Evolutionary conservation across 768 basidiomycete species (phyloP).

Genomic region (Obba rivulosa): DNA sequence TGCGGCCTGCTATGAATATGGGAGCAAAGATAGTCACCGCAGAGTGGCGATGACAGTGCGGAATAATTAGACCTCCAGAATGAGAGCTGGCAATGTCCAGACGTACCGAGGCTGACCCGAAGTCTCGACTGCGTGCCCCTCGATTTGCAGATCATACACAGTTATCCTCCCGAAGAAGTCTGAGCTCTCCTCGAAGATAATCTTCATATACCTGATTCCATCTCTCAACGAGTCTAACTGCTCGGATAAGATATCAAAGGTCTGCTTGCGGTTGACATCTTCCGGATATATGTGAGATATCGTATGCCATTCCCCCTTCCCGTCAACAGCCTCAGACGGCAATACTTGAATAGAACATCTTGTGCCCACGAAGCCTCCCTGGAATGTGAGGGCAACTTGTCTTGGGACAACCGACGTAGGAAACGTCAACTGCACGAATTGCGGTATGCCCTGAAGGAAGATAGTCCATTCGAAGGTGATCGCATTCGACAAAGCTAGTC

Average conservation of each 20-base stretch:
- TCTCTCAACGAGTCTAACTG: constrained; percentile 14
- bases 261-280: constrained; percentile 71
- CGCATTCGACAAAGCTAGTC: neutral
- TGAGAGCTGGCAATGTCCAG: too few species aligned
- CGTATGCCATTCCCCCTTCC: constrained; percentile 41
- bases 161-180: constrained; percentile 83
- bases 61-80: too few species aligned
- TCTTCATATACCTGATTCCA: constrained; percentile 45
- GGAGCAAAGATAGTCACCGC: too few species aligned
- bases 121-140: constrained; percentile 33
- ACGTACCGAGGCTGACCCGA: too few species aligned
- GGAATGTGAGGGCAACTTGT: constrained; percentile 62
- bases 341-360: constrained; percentile 47
- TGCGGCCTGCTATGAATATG: too few species aligned
- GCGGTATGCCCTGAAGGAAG: constrained; percentile 63
- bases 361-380: constrained; percentile 82
- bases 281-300: constrained; percentile 65
- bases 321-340: constrained; percentile 17
- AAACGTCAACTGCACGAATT: constrained; percentile 68
- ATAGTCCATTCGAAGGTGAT: neutral
- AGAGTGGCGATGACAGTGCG: too few species aligned
- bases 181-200: constrained; percentile 77
- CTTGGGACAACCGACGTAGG: constrained; percentile 46
- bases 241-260: constrained; percentile 44
- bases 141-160: constrained; percentile 54